These are phyloP conservation scores for Russula earlei DNA, from an alignment of 768 basidiomycete genomes.

Conservation along the genomic window DNA sequence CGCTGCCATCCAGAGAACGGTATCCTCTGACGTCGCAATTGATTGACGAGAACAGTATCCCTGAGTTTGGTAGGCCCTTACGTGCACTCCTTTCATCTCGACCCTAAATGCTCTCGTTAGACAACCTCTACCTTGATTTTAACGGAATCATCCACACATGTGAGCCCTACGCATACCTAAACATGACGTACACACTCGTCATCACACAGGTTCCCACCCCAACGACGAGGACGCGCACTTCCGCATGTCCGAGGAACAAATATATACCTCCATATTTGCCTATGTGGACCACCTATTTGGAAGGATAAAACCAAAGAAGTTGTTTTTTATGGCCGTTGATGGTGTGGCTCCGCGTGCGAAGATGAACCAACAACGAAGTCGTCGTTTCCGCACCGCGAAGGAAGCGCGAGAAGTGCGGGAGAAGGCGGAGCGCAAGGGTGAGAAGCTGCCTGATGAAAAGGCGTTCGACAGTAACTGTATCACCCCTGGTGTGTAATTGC, in stretches of 20 bases:
- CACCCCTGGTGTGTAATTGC: conserved; percentile 67
- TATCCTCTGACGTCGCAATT: conserved; percentile 97
- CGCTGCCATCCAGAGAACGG: conserved; percentile 56
- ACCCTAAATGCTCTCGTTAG: conserved; percentile 30
- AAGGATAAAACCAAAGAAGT: conserved; percentile 95
- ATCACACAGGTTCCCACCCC: conserved; percentile 70
- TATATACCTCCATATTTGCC: conserved; percentile 92
- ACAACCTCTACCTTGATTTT: conserved; percentile 90
- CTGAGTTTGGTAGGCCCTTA: conserved; percentile 74
- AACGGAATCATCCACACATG: conserved; percentile 90
- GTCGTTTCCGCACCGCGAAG: conserved; percentile 90
- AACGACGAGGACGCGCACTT: conserved; percentile 96
- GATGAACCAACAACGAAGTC: conserved; percentile 97
- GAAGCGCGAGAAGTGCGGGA: conserved; percentile 82
- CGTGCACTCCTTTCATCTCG: not conserved
- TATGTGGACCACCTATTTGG: conserved; percentile 96
- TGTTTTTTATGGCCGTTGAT: conserved; percentile 98
- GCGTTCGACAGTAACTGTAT: conserved; percentile 99
- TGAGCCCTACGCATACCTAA: conserved; percentile 16
- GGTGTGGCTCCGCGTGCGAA: conserved; percentile 96
- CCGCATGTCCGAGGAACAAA: conserved; percentile 91
- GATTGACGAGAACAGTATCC: conserved; percentile 97
- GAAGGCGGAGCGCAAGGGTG: conserved; percentile 82
- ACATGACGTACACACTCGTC: not conserved
- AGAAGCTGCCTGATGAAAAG: conserved; percentile 85